Evolutionary conservation across 495 filamentous ascomycete genomes (phyloP), one percentile per base, ranked within the genome.

Genomic region (Aspergillus homomorphus): DNA sequence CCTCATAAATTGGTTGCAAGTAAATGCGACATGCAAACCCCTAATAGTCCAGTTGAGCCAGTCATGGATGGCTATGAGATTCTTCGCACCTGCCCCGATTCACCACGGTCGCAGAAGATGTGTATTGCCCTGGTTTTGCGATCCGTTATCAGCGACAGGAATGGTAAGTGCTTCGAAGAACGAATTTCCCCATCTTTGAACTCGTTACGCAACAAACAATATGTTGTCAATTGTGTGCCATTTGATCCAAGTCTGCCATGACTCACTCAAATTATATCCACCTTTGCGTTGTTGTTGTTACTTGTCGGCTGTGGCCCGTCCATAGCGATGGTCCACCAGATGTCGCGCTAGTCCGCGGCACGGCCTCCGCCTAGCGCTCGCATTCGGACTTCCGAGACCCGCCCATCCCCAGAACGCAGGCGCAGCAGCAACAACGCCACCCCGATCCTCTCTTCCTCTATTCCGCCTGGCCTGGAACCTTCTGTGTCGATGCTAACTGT

Each of bases 1-100:
- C 91, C 91, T 8, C 85, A 85, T 57, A 74, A 91, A 45, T 80
- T 95, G 48, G 91, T 93, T 33, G 87, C 90, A 52, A 91, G 86
- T 62, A 96, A 95, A 78, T 93, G 88, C 75, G 91, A 95, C 66
- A 78, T 93, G 48, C 84, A 89, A 61, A 64, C 60, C 21, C 67
- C 72, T 20, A 66, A 73, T 51, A 64, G 61, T 50, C 67, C 80
- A 56, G 74, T 83, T 52, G 79, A 80, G 57, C 80, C 68, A 21
- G 66, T 80, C 53, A 71, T 86, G 38, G 80, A 80, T 14, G 83
- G 82, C 54, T 78, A 91, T 58, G 85, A 87, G 56, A 82, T 87
- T 54, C 86, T 88, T 62, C 87, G 89, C 62, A 89, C 87, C 12
- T 89, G 90, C 24, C 74, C 81, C 44, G 81, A 84, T 52, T 82